Evolutionary conservation across 352 stramenopile species (phyloP).

Genomic region (Aphanomyces euteiches): DNA sequence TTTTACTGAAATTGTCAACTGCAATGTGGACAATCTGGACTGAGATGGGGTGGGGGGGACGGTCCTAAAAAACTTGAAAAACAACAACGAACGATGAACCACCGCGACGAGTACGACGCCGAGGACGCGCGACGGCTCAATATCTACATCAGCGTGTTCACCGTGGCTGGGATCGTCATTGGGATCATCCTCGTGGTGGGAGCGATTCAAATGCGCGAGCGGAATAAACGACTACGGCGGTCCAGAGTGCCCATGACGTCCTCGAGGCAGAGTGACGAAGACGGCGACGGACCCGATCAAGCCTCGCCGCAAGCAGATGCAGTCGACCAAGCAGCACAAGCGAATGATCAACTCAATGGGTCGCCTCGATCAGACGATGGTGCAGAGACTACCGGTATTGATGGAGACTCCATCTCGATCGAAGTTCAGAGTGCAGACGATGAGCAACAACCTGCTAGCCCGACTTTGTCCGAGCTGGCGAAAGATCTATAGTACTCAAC

Average conservation of each 20-base stretch:
- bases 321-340: background rate
- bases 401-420: too few relatives aligned
- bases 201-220: conserved; percentile 7
- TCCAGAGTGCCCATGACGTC: background rate
- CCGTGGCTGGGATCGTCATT: conserved; percentile 1
- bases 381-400: too few relatives aligned
- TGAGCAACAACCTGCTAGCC: too few relatives aligned
- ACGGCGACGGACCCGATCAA: background rate
- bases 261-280: background rate
- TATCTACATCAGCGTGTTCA: conserved; percentile 9
- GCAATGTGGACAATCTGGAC: too few relatives aligned
- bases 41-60: too few relatives aligned
- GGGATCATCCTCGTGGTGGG: conserved; percentile 7
- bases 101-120: background rate
- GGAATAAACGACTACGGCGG: background rate
- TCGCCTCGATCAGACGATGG: too few relatives aligned
- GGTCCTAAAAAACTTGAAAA: too few relatives aligned
- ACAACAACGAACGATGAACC: background rate
- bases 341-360: background rate
- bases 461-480: too few relatives aligned
- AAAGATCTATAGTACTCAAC: too few relatives aligned
- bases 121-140: background rate
- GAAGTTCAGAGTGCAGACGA: too few relatives aligned
- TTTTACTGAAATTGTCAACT: too few relatives aligned
- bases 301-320: background rate